Conservation (phyloP, 192 early-diverging fungal genomes). For the Entomortierella beljakovae region DNA sequence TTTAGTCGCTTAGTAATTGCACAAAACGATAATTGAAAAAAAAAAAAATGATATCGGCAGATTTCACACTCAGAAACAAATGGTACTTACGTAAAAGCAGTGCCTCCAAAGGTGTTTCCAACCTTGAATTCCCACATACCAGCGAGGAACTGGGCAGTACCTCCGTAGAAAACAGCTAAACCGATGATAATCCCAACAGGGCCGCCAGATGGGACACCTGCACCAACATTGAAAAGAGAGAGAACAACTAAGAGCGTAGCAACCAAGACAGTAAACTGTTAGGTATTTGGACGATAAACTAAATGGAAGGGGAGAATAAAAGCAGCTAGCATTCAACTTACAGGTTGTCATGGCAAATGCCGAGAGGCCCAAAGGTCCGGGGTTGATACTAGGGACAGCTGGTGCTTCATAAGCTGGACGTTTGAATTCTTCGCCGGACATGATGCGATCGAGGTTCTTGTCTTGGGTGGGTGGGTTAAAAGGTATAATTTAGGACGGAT, state of each 20-base stretch:
- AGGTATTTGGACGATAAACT: neutral
- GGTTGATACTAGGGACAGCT: slow-evolving; percentile 58
- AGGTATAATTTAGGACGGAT: neutral
- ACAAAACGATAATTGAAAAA: too few species aligned
- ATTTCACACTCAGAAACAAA: too few species aligned
- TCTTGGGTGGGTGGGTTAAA: neutral
- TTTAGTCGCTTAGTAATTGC: too few species aligned
- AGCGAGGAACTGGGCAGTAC: slow-evolving; percentile 80
- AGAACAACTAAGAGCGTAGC: slow-evolving; percentile 61
- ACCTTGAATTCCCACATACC: slow-evolving; percentile 87
- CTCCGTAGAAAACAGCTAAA: slow-evolving; percentile 81
- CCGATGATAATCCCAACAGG: slow-evolving; percentile 66
- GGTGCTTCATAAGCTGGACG: neutral
- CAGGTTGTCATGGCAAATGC: slow-evolving; percentile 73
- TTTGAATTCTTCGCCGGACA: neutral
- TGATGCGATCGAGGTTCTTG: neutral
- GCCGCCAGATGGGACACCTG: slow-evolving; percentile 62
- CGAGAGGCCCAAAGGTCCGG: slow-evolving; percentile 73
- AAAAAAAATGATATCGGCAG: neutral
- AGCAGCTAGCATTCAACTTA: slow-evolving; percentile 11
- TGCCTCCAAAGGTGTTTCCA: slow-evolving; percentile 87
- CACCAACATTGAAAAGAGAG: slow-evolving; percentile 73
- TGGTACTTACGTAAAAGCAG: slow-evolving; percentile 71
- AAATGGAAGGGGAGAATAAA: too few species aligned
- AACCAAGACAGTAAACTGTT: neutral